Evolutionary conservation across 2,329 filamentous ascomycete species (phyloP), one percentile per base, ranked within the genome.

Genomic region (Colletotrichum abscissum): DNA sequence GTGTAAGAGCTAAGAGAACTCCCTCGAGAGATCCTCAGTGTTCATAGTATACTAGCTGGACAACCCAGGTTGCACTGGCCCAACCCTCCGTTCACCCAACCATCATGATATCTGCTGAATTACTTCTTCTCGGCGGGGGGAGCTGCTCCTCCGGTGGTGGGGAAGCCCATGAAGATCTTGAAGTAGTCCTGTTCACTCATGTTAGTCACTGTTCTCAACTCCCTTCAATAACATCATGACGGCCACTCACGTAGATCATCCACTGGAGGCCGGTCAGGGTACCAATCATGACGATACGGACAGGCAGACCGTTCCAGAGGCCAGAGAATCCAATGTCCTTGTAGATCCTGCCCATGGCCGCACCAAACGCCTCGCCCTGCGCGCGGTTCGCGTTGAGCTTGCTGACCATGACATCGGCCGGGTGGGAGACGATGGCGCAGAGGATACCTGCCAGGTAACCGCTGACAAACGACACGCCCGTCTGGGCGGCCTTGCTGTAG

Each of bases 231-330:
- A 52, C 14, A 67, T 9, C 33, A 49, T 3, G 38, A 30, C 9
- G 33, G 35, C 42, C 49, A 83, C 88, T 87, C 79, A 90, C 93
- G 85, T 95, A 97, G 81, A 95, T 97, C 92, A 97, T 94, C 95
- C 95, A 98, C 86, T 98, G 95, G 74, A 97, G 85, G 72, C 94
- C 94, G 24, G 94, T 97, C 79, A 93, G 82, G 33, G 91, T 93
- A 77, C 93, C 94, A 76, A 97, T 94, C 95, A 98, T 98, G 79
- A 97, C 91, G 79, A 98, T 98, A 72, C 89, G 82, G 63, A 97
- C 93, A 0, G 94, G 92, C 57, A 98, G 85, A 9, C 95, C 95
- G 79, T 97, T 97, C 95, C 95, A 98, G 33, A 98, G 88, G n/a
- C 95, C 95, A 19, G 78, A 78, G 83, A 98, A 97, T 38, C 95